Evolutionary conservation across 768 basidiomycete species (phyloP), one percentile per base, ranked within the genome.

Genomic region (Multifurca ochricompacta): DNA sequence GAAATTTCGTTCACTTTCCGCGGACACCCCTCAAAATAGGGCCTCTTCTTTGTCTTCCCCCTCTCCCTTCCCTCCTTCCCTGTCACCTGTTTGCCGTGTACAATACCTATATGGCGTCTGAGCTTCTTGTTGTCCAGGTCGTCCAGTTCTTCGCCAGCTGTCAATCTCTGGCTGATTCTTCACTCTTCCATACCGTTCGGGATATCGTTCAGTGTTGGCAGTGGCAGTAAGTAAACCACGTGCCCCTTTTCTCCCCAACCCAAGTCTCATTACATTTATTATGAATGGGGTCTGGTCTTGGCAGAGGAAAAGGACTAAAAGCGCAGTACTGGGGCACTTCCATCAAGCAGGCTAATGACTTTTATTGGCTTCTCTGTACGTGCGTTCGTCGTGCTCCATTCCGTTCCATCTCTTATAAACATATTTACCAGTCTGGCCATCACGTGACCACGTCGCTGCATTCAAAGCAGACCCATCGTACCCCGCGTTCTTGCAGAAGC

Each of bases 281-380:
- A 4, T 2, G 11, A 7, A 9, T 13, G 19, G 11, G 3, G 18
- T 25, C n/a, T n/a, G n/a, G 3, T 9, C 36, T 13, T 32, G 40
- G 3, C 32, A 56, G 55, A 30, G 50, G 41, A 28, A 51, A 28
- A 16, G 55, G 55, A 1, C 6, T 56, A 16, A 47, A 40, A 6
- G 37, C 31, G 10, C 50, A 56, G 43, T 41, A 56, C 32, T 56
- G 54, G 54, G 54, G 54, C 37, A 4, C 37, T 13, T 36, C 43
- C 1, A 10, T 28, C 4, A 7, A 21, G 30, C 21, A 13, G 6
- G 18, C 36, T 6, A 51, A 19, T 6, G 37, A 40, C 34, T 21
- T 45, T 13, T 56, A 32, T 14, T 56, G 48, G 54, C n/a, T 51
- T 14, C 43, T 56, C 14, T n/a, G 54, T 56, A 8, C 37, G 54